Percentiles rank a stretch among this genome's conserved stretches.
phyloP scores from a whole-genome alignment of 139 green algal species.

The Nannochloris sp. region DNA sequence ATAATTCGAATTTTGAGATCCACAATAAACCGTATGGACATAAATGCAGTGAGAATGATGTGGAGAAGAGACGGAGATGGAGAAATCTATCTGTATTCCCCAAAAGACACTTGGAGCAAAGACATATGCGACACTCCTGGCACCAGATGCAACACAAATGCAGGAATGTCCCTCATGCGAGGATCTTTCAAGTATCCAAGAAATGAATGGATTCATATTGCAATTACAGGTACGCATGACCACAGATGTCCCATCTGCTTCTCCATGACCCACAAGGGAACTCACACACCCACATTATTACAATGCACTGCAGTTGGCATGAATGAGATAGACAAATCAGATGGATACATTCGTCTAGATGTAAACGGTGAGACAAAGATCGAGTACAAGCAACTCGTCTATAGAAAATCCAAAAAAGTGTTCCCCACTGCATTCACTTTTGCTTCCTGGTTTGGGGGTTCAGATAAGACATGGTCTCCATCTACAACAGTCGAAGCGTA shows the following conservation, averaged over 20 bases:
- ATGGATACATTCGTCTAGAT: constrained; percentile 9
- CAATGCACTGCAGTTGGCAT: constrained; percentile 1
- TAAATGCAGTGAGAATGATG: constrained; percentile 8
- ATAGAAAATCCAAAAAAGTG: not conserved
- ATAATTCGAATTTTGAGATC: not conserved
- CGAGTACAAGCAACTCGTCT: constrained; percentile 6
- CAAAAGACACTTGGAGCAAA: not conserved
- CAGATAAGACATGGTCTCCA: constrained; percentile 8
- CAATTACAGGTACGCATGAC: constrained; percentile 4
- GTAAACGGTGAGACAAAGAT: constrained; percentile 7
- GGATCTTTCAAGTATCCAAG: constrained; percentile 1
- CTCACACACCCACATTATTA: too few relatives aligned
- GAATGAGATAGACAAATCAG: constrained; percentile 6
- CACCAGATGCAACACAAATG: constrained; percentile 6
- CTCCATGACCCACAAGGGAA: too few relatives aligned
- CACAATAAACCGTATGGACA: not conserved
- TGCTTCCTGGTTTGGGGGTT: constrained; percentile 11
- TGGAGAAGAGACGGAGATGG: constrained; percentile 6
- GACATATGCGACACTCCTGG: not conserved
- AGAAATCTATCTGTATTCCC: constrained; percentile 6
- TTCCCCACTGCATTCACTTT: not conserved
- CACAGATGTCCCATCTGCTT: not conserved
- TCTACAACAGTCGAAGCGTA: constrained; percentile 2
- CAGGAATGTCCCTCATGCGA: constrained; percentile 7
- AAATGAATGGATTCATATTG: not conserved